Evolutionary conservation across 2,329 filamentous ascomycete genomes (phyloP).

Genomic region (Parastagonospora nodorum): DNA sequence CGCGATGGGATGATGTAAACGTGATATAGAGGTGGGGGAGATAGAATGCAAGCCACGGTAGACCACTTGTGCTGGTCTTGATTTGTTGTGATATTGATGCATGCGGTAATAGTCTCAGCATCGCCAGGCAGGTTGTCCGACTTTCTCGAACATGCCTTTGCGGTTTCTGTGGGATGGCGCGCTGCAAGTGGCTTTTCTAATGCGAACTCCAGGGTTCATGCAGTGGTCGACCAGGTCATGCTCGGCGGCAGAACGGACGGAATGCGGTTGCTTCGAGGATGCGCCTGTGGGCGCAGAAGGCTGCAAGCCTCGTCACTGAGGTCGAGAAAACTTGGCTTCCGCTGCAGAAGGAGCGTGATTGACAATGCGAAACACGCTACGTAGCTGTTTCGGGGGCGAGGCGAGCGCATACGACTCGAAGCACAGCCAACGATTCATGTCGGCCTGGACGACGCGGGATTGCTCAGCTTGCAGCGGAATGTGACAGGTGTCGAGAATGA

Average conservation of each 20-base stretch:
- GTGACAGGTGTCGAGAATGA: not conserved
- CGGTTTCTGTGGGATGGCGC: too few species aligned
- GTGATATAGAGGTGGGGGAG: too few species aligned
- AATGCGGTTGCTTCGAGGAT: too few species aligned
- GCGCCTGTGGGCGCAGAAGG: not conserved
- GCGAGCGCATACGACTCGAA: constrained; percentile 7
- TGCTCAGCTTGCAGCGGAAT: not conserved
- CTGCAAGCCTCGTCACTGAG: constrained; percentile 17
- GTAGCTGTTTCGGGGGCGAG: constrained; percentile 9
- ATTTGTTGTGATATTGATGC: too few species aligned
- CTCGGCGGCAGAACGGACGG: not conserved
- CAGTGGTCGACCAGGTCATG: not conserved
- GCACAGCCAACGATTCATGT: constrained; percentile 1
- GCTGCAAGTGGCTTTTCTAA: too few species aligned
- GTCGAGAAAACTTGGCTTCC: constrained; percentile 5
- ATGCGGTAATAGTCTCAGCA: too few species aligned
- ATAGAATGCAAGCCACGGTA: too few species aligned
- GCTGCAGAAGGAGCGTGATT: constrained; percentile 12
- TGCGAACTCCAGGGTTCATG: not conserved
- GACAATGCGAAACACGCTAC: constrained; percentile 27
- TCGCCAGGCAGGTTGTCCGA: too few species aligned
- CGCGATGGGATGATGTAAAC: too few species aligned
- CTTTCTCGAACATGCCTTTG: too few species aligned
- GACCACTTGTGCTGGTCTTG: too few species aligned
- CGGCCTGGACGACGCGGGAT: not conserved